Conservation (phyloP, 2,329 filamentous ascomycete species). For the Beauveria sp. region DNA sequence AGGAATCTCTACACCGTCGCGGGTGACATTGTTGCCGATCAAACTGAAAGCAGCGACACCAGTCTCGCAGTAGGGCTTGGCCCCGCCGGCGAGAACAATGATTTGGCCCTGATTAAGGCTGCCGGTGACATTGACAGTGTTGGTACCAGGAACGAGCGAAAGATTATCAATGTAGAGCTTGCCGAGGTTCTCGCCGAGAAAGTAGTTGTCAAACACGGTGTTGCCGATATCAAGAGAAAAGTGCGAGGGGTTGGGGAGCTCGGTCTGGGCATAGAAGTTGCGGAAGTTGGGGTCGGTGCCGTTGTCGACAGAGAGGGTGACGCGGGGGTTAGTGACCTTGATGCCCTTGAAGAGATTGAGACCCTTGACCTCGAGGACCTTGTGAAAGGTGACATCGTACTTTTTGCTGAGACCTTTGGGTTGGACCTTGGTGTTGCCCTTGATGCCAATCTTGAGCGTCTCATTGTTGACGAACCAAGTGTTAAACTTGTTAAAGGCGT, state of each 20-base stretch:
- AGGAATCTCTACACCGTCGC: conserved; percentile 41
- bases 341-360: conserved; percentile 50
- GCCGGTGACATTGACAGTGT: conserved; percentile 47
- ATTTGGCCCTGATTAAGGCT: conserved; percentile 43
- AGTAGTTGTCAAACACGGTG: conserved; percentile 51
- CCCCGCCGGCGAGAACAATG: conserved; percentile 31
- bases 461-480: conserved; percentile 44
- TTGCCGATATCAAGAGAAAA: conserved; percentile 62
- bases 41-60: conserved; percentile 49
- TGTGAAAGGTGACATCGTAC: conserved; percentile 47
- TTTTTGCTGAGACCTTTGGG: conserved; percentile 41
- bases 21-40: conserved; percentile 42
- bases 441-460: conserved; percentile 41
- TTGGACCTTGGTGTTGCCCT: conserved; percentile 44
- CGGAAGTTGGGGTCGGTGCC: conserved; percentile 29
- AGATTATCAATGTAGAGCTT: conserved; percentile 51
- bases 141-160: conserved; percentile 49
- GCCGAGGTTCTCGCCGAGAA: conserved; percentile 45
- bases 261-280: conserved; percentile 54
- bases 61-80: conserved; percentile 43
- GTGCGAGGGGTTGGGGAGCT: conserved; percentile 57
- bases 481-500: conserved; percentile 48
- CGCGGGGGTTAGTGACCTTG: conserved; percentile 40
- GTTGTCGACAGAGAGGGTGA: conserved; percentile 31
- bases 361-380: conserved; percentile 43